These are phyloP conservation scores for Fusarium pininemorale DNA, from an alignment of 2,329 filamentous ascomycete genomes.

Conservation along the genomic window DNA sequence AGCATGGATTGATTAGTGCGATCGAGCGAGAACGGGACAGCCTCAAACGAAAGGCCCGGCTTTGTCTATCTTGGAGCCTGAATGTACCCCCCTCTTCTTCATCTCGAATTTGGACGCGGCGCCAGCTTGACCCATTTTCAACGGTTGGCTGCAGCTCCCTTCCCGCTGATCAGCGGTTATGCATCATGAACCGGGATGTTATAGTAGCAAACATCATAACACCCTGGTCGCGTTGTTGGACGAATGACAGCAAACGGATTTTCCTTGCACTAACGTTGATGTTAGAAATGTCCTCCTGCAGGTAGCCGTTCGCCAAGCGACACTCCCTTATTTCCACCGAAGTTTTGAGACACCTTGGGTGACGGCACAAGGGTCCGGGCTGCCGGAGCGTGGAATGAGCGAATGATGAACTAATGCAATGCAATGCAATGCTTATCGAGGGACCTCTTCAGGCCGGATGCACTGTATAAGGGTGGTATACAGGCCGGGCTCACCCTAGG, in stretches of 20 bases:
- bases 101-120: not conserved
- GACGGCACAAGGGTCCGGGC: slow-evolving; percentile 20
- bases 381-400: slow-evolving; percentile 19
- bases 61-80: not conserved
- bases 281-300: slow-evolving; percentile 9
- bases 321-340: not conserved
- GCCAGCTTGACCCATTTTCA: not conserved
- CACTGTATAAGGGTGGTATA: slow-evolving; percentile 3
- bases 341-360: slow-evolving; percentile 1
- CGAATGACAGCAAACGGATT: slow-evolving; percentile 6
- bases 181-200: slow-evolving; percentile 19
- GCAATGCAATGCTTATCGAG: slow-evolving; percentile 30
- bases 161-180: slow-evolving; percentile 21
- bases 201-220: slow-evolving; percentile 16
- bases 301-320: slow-evolving; percentile 3
- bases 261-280: not conserved
- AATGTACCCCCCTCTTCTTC: not conserved
- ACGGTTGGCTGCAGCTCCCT: slow-evolving; percentile 19
- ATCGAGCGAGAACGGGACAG: not conserved
- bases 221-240: slow-evolving; percentile 1
- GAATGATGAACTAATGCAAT: slow-evolving; percentile 26
- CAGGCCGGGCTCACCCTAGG: slow-evolving; percentile 16
- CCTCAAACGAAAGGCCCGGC: not conserved
- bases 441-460: not conserved
- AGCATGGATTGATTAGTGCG: not conserved